A percentile compares a stretch with the other conserved stretches of the same genome.
Evolutionary conservation across 2,329 filamentous ascomycete genomes (phyloP).

Genomic region (Claviceps paspali): DNA sequence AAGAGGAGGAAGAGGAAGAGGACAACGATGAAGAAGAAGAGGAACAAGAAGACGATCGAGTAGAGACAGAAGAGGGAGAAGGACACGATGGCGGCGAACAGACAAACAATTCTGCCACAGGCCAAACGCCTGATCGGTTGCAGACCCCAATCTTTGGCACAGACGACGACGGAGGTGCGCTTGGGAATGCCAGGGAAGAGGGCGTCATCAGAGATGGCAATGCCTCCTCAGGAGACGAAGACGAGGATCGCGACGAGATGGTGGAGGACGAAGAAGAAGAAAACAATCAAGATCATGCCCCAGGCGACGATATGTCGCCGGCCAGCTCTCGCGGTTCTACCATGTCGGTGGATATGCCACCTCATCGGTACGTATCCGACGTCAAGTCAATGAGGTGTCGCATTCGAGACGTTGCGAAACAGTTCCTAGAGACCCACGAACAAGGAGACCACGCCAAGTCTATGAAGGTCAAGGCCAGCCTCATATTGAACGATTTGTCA

Average conservation of each 20-base stretch:
- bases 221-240: slow-evolving; percentile 23
- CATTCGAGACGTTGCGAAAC: slow-evolving; percentile 63
- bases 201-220: slow-evolving; percentile 23
- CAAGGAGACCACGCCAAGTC: slow-evolving; percentile 53
- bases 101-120: slow-evolving; percentile 12
- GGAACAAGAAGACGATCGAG: not conserved
- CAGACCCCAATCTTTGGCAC: not conserved
- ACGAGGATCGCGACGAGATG: slow-evolving; percentile 36
- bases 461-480: slow-evolving; percentile 64
- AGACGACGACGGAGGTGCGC: slow-evolving; percentile 7
- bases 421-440: slow-evolving; percentile 73
- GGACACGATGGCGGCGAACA: slow-evolving; percentile 7
- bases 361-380: slow-evolving; percentile 31
- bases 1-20: slow-evolving; percentile 4
- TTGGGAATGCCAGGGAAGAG: slow-evolving; percentile 20
- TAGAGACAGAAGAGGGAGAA: not conserved
- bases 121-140: not conserved
- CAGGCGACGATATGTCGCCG: slow-evolving; percentile 45
- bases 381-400: slow-evolving; percentile 43
- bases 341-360: slow-evolving; percentile 44
- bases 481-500: slow-evolving; percentile 61
- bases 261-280: slow-evolving; percentile 36
- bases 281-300: slow-evolving; percentile 33
- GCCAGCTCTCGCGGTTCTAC: slow-evolving; percentile 51
- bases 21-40: slow-evolving; percentile 3